Evolutionary conservation across 352 stramenopile genomes (phyloP).

Genomic region (Phytophthora pluvialis): DNA sequence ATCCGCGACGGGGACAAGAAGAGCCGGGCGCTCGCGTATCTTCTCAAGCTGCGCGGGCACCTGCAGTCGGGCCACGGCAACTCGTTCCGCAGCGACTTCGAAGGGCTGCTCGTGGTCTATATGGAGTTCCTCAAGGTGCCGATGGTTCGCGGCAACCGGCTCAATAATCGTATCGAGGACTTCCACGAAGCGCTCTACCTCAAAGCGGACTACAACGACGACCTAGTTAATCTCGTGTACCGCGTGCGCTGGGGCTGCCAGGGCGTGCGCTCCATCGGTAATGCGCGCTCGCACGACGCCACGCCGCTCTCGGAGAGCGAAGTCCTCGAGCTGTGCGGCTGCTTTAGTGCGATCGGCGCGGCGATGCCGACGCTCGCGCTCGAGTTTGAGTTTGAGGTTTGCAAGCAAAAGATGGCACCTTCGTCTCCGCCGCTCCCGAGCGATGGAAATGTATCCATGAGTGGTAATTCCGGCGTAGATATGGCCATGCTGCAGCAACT

Average conservation of each 20-base stretch:
- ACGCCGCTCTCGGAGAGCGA: conserved; percentile 34
- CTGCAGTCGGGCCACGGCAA: conserved; percentile 26
- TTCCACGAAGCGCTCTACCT: conserved; percentile 31
- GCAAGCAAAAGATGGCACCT: conserved; percentile 10
- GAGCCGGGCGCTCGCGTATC: conserved; percentile 11
- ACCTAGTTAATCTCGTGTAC: conserved; percentile 42
- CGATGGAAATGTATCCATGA: conserved; percentile 22
- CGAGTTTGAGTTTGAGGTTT: conserved; percentile 40
- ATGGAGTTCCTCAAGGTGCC: conserved; percentile 37
- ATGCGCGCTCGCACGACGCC: conserved; percentile 32
- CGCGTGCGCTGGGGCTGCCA: conserved; percentile 38
- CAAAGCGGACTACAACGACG: conserved; percentile 28
- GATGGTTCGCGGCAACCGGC: conserved; percentile 20
- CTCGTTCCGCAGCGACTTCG: conserved; percentile 41
- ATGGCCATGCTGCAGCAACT: conserved; percentile 31
- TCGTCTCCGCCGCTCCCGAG: conserved; percentile 7
- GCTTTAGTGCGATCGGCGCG: conserved; percentile 40
- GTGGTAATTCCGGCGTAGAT: conserved; percentile 28
- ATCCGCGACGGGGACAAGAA: conserved; percentile 27
- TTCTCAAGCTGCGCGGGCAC: conserved; percentile 25
- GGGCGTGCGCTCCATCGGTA: conserved; percentile 36
- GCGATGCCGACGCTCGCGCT: conserved; percentile 35
- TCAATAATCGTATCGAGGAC: conserved; percentile 45
- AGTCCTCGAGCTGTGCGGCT: conserved; percentile 37
- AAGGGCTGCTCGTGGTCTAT: conserved; percentile 33